Evolutionary conservation across 345 rosid species (phyloP), one percentile per base, ranked within the genome.

Genomic region (Salix dunnii): DNA sequence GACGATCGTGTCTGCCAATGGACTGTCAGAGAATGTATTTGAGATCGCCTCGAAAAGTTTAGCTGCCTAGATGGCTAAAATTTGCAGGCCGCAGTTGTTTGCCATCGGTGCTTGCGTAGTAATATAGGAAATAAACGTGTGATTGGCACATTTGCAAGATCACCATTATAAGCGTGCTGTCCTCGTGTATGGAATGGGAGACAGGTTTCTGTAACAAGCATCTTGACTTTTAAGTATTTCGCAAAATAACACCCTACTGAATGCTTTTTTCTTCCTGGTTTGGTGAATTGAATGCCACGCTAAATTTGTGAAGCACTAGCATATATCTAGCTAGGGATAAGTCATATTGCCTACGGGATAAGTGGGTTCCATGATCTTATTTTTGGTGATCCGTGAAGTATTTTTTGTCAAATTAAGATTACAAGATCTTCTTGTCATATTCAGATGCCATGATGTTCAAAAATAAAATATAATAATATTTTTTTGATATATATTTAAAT

Each of bases 11-110:
- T 90, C 97, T 75, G 76, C 90, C 65, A 92, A 94, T 74, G 99
- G 98, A 46, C 80, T 96, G 81, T 96, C 99, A 0, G 99, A 94
- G 85, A 96, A 94, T 28, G 97, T 94, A 10, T 94, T 85, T 48
- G 97, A 96, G 92, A 96, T 96, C 58, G 96, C 97, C 62, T 96
- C 97, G 0, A 94, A 94, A 85, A 90, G 99, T 84, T 88, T 96
- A 75, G 91, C 98, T 74, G 91, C 87, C 79, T 92, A 79, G 82
- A 70, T 76, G 16, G 70, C 36, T 6, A 51, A 51, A 51, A 20
- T 51, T 51, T 20, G 23, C n/a, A 5, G 55, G 58, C 20, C 20
- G n/a, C 58, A 20, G 58, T 20, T 51, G 58, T 4, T 28, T 64
- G 12, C 21, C 40, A 16, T 16, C 58, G 20, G 58, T 51, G 23